phyloP scores from a whole-genome alignment of 345 rosid genomes.

The Aurinia saxatilis region DNA sequence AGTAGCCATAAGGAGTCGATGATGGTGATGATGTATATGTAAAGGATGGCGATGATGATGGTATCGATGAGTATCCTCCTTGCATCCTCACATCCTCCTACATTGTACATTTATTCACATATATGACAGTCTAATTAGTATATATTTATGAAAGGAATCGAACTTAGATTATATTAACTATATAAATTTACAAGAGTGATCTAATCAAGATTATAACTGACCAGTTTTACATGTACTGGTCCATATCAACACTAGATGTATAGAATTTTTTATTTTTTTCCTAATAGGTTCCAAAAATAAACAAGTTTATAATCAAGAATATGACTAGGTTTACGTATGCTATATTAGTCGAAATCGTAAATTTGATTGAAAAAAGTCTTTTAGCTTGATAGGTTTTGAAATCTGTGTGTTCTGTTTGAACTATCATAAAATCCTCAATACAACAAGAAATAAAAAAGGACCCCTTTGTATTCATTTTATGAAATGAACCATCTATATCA shows the following conservation, averaged over 20 bases:
- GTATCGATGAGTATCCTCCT: conserved; percentile 48
- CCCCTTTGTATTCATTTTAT: not conserved
- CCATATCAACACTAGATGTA: too few species aligned
- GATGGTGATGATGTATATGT: conserved; percentile 22
- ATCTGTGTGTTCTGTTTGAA: not conserved
- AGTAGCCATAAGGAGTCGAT: conserved; percentile 55
- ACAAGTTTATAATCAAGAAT: not conserved
- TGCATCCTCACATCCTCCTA: conserved; percentile 76
- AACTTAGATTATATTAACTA: not conserved
- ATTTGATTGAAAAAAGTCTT: not conserved
- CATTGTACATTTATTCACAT: conserved; percentile 19
- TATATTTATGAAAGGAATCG: not conserved
- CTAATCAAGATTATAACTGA: too few species aligned
- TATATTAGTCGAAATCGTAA: not conserved
- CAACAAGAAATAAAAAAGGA: too few species aligned
- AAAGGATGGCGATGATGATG: conserved; percentile 21
- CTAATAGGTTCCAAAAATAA: not conserved
- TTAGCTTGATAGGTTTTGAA: not conserved
- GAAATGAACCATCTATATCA: not conserved
- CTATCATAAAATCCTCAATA: not conserved
- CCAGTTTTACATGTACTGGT: too few species aligned
- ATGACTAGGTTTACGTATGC: not conserved
- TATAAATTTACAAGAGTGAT: too few species aligned
- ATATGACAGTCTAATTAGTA: not conserved
- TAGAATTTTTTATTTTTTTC: too few species aligned